A percentile compares a stretch with the other conserved stretches of the same genome.
Evolutionary conservation across 129 eudicot genomes (phyloP).

Genomic region (Chrysanthemum lavandulifolium): DNA sequence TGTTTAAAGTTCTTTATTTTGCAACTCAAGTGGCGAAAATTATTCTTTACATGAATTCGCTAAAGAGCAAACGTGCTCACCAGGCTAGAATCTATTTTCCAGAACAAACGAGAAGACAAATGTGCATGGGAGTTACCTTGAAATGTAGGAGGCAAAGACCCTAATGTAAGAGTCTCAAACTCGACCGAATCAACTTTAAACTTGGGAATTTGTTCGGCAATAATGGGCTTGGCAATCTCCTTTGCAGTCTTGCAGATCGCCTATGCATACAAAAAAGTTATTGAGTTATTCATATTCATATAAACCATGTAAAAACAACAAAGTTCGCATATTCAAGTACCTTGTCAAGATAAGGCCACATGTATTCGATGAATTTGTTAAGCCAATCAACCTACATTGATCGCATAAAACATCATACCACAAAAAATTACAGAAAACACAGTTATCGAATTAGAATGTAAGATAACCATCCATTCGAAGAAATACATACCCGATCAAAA

Average conservation of each 20-base stretch:
- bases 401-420: conserved; percentile 10
- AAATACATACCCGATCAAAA: conserved; percentile 74
- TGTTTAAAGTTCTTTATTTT: not conserved
- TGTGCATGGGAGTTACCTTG: conserved; percentile 46
- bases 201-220: conserved; percentile 87
- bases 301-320: not conserved
- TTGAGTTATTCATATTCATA: not conserved
- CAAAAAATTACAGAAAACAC: not conserved
- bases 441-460: not conserved
- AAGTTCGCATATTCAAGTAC: conserved; percentile 32
- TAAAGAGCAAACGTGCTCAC: not conserved
- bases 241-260: conserved; percentile 88
- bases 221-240: conserved; percentile 81
- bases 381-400: conserved; percentile 83
- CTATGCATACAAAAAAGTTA: conserved; percentile 31
- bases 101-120: not conserved
- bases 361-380: conserved; percentile 64
- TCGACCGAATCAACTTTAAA: conserved; percentile 74
- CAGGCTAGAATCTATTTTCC: not conserved
- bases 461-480: not conserved
- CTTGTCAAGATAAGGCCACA: conserved; percentile 97
- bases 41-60: too few relatives aligned
- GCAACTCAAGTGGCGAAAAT: not conserved
- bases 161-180: conserved; percentile 66
- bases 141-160: conserved; percentile 82